A percentile compares a stretch with the other conserved stretches of the same genome.
Evolutionary conservation across 441 rosid species (phyloP).

Genomic region (Erysimum cheiri): DNA sequence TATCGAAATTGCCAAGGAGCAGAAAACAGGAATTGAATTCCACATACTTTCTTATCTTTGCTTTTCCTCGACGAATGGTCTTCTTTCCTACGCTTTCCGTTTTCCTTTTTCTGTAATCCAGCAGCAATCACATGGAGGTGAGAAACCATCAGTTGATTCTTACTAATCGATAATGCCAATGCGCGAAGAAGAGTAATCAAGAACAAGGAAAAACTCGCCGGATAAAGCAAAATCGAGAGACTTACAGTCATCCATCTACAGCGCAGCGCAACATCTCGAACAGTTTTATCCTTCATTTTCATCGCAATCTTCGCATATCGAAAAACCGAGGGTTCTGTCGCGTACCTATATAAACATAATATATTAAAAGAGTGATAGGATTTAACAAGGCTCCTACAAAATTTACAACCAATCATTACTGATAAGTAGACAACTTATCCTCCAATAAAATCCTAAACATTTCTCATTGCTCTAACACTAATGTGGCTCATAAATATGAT

Average conservation of each 20-base stretch:
- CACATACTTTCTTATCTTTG: slow-evolving; percentile 77
- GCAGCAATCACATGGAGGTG: slow-evolving; percentile 5
- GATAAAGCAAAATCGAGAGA: slow-evolving; percentile 26
- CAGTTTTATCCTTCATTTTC: slow-evolving; percentile 72
- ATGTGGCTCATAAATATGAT: slow-evolving; percentile 11
- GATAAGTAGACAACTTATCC: slow-evolving; percentile 4
- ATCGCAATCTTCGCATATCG: slow-evolving; percentile 82
- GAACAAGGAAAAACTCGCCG: neutral
- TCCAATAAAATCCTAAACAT: neutral
- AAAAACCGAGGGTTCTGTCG: slow-evolving; percentile 56
- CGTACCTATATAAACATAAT: slow-evolving; percentile 49
- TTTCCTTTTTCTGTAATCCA: slow-evolving; percentile 76
- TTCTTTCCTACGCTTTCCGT: slow-evolving; percentile 86
- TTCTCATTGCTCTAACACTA: neutral
- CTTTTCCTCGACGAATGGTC: slow-evolving; percentile 82
- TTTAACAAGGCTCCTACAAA: neutral
- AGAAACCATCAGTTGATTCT: slow-evolving; percentile 1
- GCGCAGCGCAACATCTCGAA: slow-evolving; percentile 78
- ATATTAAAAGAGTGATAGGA: neutral
- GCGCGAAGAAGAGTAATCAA: neutral
- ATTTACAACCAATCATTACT: neutral
- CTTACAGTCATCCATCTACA: slow-evolving; percentile 86
- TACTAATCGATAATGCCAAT: slow-evolving; percentile 4
- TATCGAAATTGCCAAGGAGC: neutral
- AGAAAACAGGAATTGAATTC: neutral